Percentiles rank a stretch among this genome's conserved stretches.
phyloP scores from a whole-genome alignment of 768 basidiomycete genomes.

The Suillus occidentalis region DNA sequence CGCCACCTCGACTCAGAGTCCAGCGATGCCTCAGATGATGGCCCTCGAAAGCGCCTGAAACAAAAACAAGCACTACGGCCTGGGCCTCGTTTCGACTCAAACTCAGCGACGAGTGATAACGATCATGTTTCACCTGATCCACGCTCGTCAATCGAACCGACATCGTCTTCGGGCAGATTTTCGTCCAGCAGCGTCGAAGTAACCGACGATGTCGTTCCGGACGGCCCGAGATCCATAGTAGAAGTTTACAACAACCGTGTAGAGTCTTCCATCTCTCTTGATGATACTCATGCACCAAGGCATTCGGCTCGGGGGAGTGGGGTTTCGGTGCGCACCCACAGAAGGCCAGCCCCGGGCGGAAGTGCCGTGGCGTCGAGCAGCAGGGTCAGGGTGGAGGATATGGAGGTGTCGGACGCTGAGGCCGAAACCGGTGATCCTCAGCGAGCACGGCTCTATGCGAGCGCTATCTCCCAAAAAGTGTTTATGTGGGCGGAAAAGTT shows the following conservation, averaged over 20 bases:
- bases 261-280: background rate
- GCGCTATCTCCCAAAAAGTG: conserved; percentile 6
- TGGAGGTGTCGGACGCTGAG: background rate
- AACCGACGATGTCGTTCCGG: background rate
- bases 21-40: background rate
- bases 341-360: background rate
- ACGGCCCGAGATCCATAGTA: background rate
- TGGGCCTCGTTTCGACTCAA: background rate
- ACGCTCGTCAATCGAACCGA: background rate
- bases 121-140: background rate
- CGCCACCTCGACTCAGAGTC: background rate
- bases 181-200: background rate
- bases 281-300: background rate
- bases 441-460: background rate
- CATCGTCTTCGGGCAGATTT: background rate
- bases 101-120: background rate
- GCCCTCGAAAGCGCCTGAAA: background rate
- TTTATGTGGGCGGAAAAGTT: conserved; percentile 18
- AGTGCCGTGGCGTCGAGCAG: conserved; percentile 7
- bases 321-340: background rate
- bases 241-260: background rate
- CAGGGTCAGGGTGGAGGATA: background rate
- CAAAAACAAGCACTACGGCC: background rate
- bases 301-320: background rate
- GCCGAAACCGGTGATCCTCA: background rate